Percentiles rank a stretch among this genome's conserved stretches.
phyloP scores from a whole-genome alignment of 83 land plant species.

The Picea abies region DNA sequence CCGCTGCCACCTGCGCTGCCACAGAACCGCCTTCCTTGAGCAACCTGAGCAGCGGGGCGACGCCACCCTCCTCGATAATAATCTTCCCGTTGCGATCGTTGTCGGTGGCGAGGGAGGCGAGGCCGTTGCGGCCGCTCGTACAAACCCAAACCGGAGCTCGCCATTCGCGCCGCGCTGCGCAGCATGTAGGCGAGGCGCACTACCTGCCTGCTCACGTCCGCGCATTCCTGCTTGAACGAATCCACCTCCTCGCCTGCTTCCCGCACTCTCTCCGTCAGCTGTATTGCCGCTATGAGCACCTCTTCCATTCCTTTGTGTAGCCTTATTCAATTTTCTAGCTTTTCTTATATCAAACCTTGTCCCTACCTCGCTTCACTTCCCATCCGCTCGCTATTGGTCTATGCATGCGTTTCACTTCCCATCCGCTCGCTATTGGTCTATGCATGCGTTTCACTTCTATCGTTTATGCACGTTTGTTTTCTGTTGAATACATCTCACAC shows the following conservation, averaged over 20 bases:
- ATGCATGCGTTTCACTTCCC: too few species aligned
- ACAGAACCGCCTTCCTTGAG: slow-evolving; percentile 38
- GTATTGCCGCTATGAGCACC: slow-evolving; percentile 27
- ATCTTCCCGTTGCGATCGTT: slow-evolving; percentile 68
- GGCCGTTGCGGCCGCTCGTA: slow-evolving; percentile 4
- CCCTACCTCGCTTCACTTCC: too few species aligned
- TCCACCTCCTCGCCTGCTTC: slow-evolving; percentile 34
- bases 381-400: too few species aligned
- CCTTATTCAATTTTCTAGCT: too few species aligned
- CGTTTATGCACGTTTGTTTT: too few species aligned
- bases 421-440: too few species aligned
- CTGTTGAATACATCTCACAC: too few species aligned
- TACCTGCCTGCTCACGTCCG: slow-evolving; percentile 39
- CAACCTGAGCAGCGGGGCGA: slow-evolving; percentile 53
- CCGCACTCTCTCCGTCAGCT: slow-evolving; percentile 40
- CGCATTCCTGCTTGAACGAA: slow-evolving; percentile 51
- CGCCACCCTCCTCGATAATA: slow-evolving; percentile 88
- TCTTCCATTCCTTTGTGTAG: slow-evolving; percentile 19
- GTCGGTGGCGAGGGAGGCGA: slow-evolving; percentile 62
- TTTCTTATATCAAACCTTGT: too few species aligned
- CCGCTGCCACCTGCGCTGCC: slow-evolving; percentile 67
- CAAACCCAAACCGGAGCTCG: slow-evolving; percentile 29
- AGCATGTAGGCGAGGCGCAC: slow-evolving; percentile 37
- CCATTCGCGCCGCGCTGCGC: slow-evolving; percentile 21
- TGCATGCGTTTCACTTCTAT: too few species aligned